Conservation (phyloP, 805 yeast genomes). For the Candida peoriensis region DNA sequence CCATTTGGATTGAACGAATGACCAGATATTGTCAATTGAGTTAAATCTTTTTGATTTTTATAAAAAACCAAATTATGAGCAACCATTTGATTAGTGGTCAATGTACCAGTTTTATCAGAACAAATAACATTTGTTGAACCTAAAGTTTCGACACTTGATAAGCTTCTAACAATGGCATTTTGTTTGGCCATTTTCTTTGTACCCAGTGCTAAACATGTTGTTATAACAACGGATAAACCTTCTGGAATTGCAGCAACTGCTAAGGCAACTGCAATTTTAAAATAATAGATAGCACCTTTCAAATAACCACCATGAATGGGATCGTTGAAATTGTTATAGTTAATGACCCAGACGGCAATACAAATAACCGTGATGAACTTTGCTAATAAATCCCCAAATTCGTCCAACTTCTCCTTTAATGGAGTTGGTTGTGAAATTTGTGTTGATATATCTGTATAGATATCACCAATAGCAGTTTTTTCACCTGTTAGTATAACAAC, state of each 20-base stretch:
- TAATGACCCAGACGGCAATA: conserved; percentile 39
- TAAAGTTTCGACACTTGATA: conserved; percentile 92
- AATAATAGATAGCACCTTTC: conserved; percentile 43
- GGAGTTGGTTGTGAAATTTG: conserved; percentile 34
- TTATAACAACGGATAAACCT: conserved; percentile 96
- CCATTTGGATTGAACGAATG: conserved; percentile 29
- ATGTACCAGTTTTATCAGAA: conserved; percentile 75
- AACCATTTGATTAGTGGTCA: conserved; percentile 48
- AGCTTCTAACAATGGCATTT: conserved; percentile 87
- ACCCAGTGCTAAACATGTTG: conserved; percentile 94
- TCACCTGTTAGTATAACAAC: conserved; percentile 44
- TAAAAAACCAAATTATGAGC: conserved; percentile 31
- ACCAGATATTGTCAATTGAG: conserved; percentile 35
- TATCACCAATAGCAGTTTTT: conserved; percentile 43
- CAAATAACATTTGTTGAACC: conserved; percentile 94
- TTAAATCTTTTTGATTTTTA: conserved; percentile 23
- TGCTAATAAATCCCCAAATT: conserved; percentile 36
- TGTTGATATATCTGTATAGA: conserved; percentile 38
- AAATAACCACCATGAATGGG: conserved; percentile 40
- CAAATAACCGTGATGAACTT: conserved; percentile 42
- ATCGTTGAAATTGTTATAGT: conserved; percentile 35
- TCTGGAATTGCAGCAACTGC: conserved; percentile 88
- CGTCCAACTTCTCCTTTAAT: conserved; percentile 32
- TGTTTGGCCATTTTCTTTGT: conserved; percentile 94
- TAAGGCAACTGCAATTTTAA: conserved; percentile 43